Conservation (phyloP, 2,329 filamentous ascomycete genomes). For the Aspergillus eucalypticola region DNA sequence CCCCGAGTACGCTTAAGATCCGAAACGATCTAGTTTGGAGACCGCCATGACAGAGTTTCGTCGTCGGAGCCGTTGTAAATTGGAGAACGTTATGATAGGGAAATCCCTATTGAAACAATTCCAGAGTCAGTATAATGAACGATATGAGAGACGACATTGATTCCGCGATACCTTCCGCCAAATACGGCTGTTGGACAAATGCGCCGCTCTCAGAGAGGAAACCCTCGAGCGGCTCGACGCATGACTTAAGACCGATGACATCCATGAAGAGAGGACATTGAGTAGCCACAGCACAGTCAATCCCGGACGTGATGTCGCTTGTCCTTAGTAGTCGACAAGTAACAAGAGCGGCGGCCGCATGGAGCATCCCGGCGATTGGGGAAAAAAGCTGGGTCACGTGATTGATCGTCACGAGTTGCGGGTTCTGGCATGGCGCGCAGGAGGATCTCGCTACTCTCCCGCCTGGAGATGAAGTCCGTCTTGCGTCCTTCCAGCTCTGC, state of each 20-base stretch:
- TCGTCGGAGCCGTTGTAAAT: neutral
- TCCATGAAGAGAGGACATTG: conserved; percentile 37
- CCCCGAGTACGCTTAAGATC: neutral
- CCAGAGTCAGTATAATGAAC: neutral
- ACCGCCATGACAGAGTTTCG: neutral
- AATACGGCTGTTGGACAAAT: conserved; percentile 27
- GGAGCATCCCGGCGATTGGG: conserved; percentile 9
- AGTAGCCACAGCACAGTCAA: conserved; percentile 8
- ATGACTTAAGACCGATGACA: conserved; percentile 45
- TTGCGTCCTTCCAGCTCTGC: conserved; percentile 12
- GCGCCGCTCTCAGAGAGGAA: conserved; percentile 37
- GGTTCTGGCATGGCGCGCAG: conserved; percentile 34
- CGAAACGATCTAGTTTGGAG: neutral
- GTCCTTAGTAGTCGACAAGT: neutral
- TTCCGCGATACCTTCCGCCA: conserved; percentile 28
- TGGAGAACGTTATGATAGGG: neutral
- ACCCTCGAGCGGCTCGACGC: conserved; percentile 39
- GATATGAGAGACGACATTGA: neutral
- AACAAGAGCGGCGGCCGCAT: neutral
- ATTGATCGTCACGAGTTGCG: conserved; percentile 34
- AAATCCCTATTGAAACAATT: neutral
- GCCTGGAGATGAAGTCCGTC: conserved; percentile 14
- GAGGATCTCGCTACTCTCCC: conserved; percentile 24
- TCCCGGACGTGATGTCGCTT: neutral
- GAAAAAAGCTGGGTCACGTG: conserved; percentile 38